Conservation (phyloP, 1,284 basidiomycete genomes). For the Schizopora paradoxa region DNA sequence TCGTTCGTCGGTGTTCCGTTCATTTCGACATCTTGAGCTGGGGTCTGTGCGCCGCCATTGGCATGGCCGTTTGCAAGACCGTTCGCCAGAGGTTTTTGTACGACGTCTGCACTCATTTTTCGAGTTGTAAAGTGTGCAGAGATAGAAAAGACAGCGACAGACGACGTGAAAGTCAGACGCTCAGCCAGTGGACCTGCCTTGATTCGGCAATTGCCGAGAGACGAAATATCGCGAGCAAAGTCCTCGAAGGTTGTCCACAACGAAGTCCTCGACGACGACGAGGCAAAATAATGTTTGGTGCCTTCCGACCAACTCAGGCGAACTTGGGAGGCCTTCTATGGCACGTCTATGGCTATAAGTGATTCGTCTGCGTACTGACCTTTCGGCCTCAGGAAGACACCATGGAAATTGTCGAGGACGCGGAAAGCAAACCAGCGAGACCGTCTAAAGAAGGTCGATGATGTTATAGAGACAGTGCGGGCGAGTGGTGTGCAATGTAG, state of each 20-base stretch:
- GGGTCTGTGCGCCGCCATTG: slow-evolving; percentile 30
- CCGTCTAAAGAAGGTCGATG: slow-evolving; percentile 88
- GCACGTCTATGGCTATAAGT: slow-evolving; percentile 34
- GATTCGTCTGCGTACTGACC: background rate
- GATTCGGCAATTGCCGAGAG: background rate
- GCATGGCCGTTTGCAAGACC: slow-evolving; percentile 32
- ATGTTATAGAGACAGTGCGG: slow-evolving; percentile 85
- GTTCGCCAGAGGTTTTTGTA: slow-evolving; percentile 33
- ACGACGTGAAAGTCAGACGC: slow-evolving; percentile 29
- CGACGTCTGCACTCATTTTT: slow-evolving; percentile 34
- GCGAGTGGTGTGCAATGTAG: slow-evolving; percentile 74
- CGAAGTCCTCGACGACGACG: slow-evolving; percentile 11
- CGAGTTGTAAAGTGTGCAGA: background rate
- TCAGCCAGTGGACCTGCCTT: slow-evolving; percentile 15
- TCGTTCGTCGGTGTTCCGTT: slow-evolving; percentile 34
- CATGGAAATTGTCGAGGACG: slow-evolving; percentile 87
- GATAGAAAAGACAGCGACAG: background rate
- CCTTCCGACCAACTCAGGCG: slow-evolving; percentile 64
- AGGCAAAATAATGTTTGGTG: slow-evolving; percentile 58
- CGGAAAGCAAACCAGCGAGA: slow-evolving; percentile 89
- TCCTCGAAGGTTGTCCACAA: background rate
- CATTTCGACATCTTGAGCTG: slow-evolving; percentile 39
- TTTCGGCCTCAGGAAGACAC: slow-evolving; percentile 71
- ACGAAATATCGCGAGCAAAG: slow-evolving; percentile 3
- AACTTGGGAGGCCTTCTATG: slow-evolving; percentile 74